Evolutionary conservation across 352 stramenopile species (phyloP), one percentile per base, ranked within the genome.

Genomic region (Globisporangium parvum): DNA sequence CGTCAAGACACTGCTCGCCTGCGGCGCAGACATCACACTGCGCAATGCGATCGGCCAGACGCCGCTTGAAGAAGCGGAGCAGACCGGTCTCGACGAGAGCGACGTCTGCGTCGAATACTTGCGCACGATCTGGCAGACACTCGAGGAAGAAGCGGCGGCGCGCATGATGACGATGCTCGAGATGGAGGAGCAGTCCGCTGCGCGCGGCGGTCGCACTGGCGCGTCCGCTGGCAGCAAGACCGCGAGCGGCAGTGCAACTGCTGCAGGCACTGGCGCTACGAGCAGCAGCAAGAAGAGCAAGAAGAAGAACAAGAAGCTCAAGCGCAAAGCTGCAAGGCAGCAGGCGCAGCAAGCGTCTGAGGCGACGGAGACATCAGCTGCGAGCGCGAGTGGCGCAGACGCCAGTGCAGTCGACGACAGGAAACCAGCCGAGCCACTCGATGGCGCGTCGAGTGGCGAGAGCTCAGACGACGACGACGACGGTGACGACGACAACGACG

Each of bases 161-260:
- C 73, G 81, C 1, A 93, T 91, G 83, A 82, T 90, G 67, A 70
- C 73, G 8, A 93, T 93, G 83, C 64, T 93, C 2, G 80, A 93
- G 63, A 84, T 91, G 71, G 83, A 93, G 51, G 80, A 88, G 49
- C 35, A 48, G 49, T 51, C 57, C 0, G 31, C 31, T 37, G 66
- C 69, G n/a, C 49, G 58, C 3, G 40, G 33, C 3, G 37, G 47
- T 24, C 51, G 20, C 10, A 67, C 15, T 40, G 44, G 23, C 40
- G 33, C 49, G 17, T 11, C 18, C 23, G 24, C 45, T 20, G 46
- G 20, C 3, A 42, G 35, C 33, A 47, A 17, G 20, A 21, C 6
- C 3, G 41, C 31, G 20, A n/a, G 42, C n/a, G 42, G 53, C 9
- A 37, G 31, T 37, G 23, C 35, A 17, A 18, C 18, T 12, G 31